A percentile compares a stretch with the other conserved stretches of the same genome.
Conservation (phyloP, 495 filamentous ascomycete species). For the Polyplosphaeria fusca region DNA sequence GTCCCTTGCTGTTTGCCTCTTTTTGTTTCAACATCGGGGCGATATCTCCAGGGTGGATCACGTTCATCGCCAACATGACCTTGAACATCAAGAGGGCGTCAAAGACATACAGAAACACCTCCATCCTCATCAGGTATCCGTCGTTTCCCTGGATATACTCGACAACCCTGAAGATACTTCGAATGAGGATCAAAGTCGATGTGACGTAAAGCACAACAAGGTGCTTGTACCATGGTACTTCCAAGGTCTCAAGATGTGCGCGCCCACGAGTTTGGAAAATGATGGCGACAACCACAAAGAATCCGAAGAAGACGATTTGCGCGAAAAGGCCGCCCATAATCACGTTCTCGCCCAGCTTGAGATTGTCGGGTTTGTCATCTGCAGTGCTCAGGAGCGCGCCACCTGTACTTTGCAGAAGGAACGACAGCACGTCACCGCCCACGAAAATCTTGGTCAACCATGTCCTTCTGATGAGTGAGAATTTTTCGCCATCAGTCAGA, state of each 20-base stretch:
- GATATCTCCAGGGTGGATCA: conserved; percentile 44
- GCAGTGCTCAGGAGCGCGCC: conserved; percentile 40
- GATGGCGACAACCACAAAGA: conserved; percentile 44
- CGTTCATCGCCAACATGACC: conserved; percentile 51
- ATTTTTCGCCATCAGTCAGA: conserved; percentile 46
- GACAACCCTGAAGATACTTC: conserved; percentile 59
- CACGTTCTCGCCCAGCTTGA: conserved; percentile 29
- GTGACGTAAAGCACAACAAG: conserved; percentile 53
- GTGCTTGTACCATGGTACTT: conserved; percentile 50
- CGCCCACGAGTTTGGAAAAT: conserved; percentile 45
- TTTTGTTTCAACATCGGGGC: conserved; percentile 19
- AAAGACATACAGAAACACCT: conserved; percentile 63
- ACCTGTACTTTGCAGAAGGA: conserved; percentile 44
- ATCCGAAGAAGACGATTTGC: conserved; percentile 47
- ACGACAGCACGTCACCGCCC: conserved; percentile 45
- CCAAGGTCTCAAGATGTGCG: conserved; percentile 12
- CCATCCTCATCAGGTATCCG: conserved; percentile 52
- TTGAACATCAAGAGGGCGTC: conserved; percentile 58
- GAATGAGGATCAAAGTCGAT: conserved; percentile 57
- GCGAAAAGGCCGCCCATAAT: conserved; percentile 46
- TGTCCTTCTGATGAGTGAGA: conserved; percentile 38
- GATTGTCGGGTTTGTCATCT: not conserved
- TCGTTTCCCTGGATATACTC: conserved; percentile 60
- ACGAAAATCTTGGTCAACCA: conserved; percentile 50
- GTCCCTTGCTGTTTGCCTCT: too few species aligned